Evolutionary conservation across 148 eudicot species (phyloP), one percentile per base, ranked within the genome.

Genomic region (Rhododendron williamsianum): DNA sequence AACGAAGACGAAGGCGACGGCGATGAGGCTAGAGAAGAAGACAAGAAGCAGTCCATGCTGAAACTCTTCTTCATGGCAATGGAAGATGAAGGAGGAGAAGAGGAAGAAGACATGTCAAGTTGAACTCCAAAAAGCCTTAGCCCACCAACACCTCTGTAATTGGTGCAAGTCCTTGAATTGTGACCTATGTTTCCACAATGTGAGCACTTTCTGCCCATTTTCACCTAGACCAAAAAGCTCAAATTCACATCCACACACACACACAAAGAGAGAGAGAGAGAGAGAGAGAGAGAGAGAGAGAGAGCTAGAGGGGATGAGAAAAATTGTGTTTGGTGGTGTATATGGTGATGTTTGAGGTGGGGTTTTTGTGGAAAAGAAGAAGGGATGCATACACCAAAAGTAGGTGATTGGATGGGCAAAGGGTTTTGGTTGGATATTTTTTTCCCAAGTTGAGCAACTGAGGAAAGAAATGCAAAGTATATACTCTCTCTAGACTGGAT

Each of bases 121-220:
- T 89, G 91, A 10, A 92, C 92, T 5, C 94, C 94, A 86, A 92
- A 92, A 8, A 92, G 91, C 87, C 88, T 91, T 15, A 91, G 60
- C 30, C 89, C 88, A 38, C 80, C 86, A 72, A 65, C 81, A 46
- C 4, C 76, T 71, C 84, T 87, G 80, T 86, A 82, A 51, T 46
- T 84, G 72, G 86, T 89, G 84, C 94, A 92, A 36, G 94, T 91
- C 85, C 94, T 91, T 88, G 91, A 87, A 83, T 92, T 92, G 80
- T 92, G 94, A 5, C 94, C 94, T 77, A 88, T 91, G 90, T 90
- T 87, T 33, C 92, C 91, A 86, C 94, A 92, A 90, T 89, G 92
- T 81, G 93, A 92, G 88, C 94, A 92, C 88, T 92, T 92, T 80
- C 93, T 92, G 36, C 88, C 94, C 94, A 92, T 92, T 87, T 84